Base-by-base conservation (phyloP, 2,329 filamentous ascomycete species). In the Apiospora koreana region DNA sequence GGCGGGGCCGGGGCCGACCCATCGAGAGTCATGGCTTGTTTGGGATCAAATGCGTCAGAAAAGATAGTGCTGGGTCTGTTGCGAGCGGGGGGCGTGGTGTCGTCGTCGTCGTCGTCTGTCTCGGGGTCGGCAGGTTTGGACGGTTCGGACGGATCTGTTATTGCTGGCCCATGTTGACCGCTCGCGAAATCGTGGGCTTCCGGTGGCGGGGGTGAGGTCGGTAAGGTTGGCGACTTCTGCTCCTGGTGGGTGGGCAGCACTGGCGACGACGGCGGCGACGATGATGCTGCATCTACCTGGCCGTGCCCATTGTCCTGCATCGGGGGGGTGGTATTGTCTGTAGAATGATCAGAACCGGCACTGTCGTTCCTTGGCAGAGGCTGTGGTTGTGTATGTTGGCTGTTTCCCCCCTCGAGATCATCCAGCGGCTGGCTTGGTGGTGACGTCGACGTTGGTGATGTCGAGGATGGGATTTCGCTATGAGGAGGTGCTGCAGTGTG, bases 91-190 rank as follows among this genome's bases (percentile, higher is more conserved):
- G 67, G 67, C 38, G 67, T 68, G 18, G 48, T 50, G 35, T 58
- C 67, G 16, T 68, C 67, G 35, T 58, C 67, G 16, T 68, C 67
- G 46, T 67, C 65, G 25, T 67, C 65, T 46, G 42, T n/a, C 42
- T 67, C 65, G 23, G 18, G 42, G 31, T 3, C 25, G 3, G 65
- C 25, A 21, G 21, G 8, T n/a, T 35, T 18, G 28, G 65, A 43
- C 25, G 42, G 12, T 12, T 31, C 42, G 25, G 42, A 25, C 42
- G 65, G 25, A 12, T 8, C 25, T 35, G 42, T 46, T 31, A 35
- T 8, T 28, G 31, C 42, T 43, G 42, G 42, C 14, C 65, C 65
- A 21, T 67, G 42, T 35, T 67, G 42, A n/a, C 65, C 65, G 45
- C 42, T 67, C 9, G 65, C 65, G 18, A 67, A 67, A 46, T 67